Evolutionary conservation across 2,329 filamentous ascomycete genomes (phyloP).

Genomic region (Neoascochyta sp.): DNA sequence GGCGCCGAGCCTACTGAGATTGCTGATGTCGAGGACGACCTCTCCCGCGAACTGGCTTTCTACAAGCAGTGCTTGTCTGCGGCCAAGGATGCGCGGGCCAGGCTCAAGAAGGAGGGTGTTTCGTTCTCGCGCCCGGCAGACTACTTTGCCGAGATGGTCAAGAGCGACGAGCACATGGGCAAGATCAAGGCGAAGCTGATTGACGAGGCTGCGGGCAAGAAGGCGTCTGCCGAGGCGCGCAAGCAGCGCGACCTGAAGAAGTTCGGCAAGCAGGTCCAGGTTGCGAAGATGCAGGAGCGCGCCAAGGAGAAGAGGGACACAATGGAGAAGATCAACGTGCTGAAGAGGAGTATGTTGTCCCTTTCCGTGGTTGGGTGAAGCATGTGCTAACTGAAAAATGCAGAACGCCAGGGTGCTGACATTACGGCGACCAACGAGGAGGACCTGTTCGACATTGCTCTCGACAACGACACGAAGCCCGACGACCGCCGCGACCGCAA

Average conservation of each 20-base stretch:
- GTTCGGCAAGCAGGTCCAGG: slow-evolving; percentile 97
- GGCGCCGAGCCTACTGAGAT: slow-evolving; percentile 68
- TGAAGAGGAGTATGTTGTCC: slow-evolving; percentile 82
- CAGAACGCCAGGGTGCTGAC: slow-evolving; percentile 77
- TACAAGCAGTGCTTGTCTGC: slow-evolving; percentile 85
- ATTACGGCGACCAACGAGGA: slow-evolving; percentile 67
- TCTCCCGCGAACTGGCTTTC: slow-evolving; percentile 88
- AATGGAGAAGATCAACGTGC: slow-evolving; percentile 86
- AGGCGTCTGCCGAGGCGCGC: slow-evolving; percentile 84
- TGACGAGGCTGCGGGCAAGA: slow-evolving; percentile 87
- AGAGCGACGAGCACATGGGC: slow-evolving; percentile 97
- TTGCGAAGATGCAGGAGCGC: slow-evolving; percentile 91
- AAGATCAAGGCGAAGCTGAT: slow-evolving; percentile 91
- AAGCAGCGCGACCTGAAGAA: slow-evolving; percentile 96
- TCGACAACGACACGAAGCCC: slow-evolving; percentile 52
- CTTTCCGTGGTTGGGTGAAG: background rate
- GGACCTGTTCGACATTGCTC: slow-evolving; percentile 85
- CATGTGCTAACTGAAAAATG: slow-evolving; percentile 17
- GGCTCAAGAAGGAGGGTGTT: slow-evolving; percentile 75
- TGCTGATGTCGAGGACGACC: slow-evolving; percentile 81
- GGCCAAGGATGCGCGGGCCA: slow-evolving; percentile 66
- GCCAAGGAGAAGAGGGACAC: slow-evolving; percentile 89
- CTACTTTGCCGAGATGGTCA: slow-evolving; percentile 99
- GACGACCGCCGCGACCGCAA: slow-evolving; percentile 38
- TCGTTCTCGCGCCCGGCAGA: slow-evolving; percentile 86